phyloP scores from a whole-genome alignment of 1,139 yeast genomes.

The Wickerhamomyces sp. region DNA sequence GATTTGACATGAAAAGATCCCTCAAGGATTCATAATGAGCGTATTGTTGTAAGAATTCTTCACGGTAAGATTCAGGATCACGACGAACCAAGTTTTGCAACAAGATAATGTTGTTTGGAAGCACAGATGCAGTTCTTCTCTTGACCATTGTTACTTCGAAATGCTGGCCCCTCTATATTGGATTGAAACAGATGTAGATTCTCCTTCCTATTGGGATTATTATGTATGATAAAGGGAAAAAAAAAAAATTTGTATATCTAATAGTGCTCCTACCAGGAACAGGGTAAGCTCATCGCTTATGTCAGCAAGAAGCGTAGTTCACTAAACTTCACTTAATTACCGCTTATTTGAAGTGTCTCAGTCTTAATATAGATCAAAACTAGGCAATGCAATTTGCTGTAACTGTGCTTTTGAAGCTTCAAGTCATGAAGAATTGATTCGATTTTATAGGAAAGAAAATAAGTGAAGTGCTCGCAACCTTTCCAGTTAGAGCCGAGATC shows the following conservation, averaged over 20 bases:
- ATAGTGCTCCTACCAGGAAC: not conserved
- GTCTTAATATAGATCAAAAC: too few species aligned
- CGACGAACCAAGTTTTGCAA: slow-evolving; percentile 88
- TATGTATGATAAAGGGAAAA: not conserved
- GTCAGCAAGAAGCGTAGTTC: not conserved
- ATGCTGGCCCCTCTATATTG: not conserved
- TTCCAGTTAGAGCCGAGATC: too few species aligned
- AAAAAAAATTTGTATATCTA: not conserved
- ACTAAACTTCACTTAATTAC: too few species aligned
- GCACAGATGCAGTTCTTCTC: slow-evolving; percentile 83
- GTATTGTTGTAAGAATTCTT: slow-evolving; percentile 88
- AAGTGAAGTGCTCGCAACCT: too few species aligned
- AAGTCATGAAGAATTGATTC: too few species aligned
- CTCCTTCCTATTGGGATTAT: too few species aligned
- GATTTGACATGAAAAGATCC: slow-evolving; percentile 65
- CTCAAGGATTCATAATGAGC: slow-evolving; percentile 87
- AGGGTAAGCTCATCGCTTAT: slow-evolving; percentile 3
- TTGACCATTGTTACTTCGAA: slow-evolving; percentile 56
- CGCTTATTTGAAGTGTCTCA: too few species aligned
- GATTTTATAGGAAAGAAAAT: too few species aligned
- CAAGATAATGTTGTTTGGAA: slow-evolving; percentile 87
- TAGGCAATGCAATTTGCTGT: too few species aligned
- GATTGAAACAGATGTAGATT: too few species aligned
- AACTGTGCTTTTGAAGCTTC: too few species aligned
- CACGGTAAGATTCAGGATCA: slow-evolving; percentile 90